phyloP scores from a whole-genome alignment of 208 protist genomes.

The Crithidia acanthocephali region DNA sequence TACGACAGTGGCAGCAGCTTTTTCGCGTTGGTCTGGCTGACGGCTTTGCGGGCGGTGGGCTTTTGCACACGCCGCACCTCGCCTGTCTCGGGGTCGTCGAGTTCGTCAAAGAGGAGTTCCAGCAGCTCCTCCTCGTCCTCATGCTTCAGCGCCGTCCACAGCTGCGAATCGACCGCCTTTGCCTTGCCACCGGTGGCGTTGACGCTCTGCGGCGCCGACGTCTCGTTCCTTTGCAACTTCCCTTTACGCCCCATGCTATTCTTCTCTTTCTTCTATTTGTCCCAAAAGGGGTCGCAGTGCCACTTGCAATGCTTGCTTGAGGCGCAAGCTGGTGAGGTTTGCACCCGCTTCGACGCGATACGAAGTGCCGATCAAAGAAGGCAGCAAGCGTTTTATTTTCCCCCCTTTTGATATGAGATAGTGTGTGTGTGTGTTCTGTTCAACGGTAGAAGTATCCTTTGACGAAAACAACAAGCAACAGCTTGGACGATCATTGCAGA shows the following conservation, averaged over 20 bases:
- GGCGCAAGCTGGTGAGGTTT: too few relatives aligned
- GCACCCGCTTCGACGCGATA: too few relatives aligned
- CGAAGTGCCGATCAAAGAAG: too few relatives aligned
- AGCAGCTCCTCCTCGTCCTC: conserved; percentile 42
- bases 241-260: background rate
- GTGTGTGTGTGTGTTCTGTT: too few relatives aligned
- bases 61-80: conserved; percentile 19
- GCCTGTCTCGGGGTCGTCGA: conserved; percentile 36
- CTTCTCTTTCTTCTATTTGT: background rate
- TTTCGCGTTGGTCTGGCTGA: conserved; percentile 39
- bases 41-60: conserved; percentile 3
- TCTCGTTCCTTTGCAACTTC: conserved; percentile 6
- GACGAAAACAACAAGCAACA: too few relatives aligned
- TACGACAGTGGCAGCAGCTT: conserved; percentile 53
- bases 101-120: conserved; percentile 39
- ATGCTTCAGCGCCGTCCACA: conserved; percentile 56
- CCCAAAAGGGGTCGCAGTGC: too few relatives aligned
- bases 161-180: conserved; percentile 28
- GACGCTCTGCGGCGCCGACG: conserved; percentile 12
- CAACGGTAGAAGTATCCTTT: too few relatives aligned
- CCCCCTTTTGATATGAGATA: too few relatives aligned
- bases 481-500: too few relatives aligned
- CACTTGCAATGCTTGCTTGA: too few relatives aligned
- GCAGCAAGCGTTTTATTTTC: too few relatives aligned
- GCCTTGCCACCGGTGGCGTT: conserved; percentile 8